phyloP scores from a whole-genome alignment of 2,329 filamentous ascomycete species.

The Paecilomyces sp. region DNA sequence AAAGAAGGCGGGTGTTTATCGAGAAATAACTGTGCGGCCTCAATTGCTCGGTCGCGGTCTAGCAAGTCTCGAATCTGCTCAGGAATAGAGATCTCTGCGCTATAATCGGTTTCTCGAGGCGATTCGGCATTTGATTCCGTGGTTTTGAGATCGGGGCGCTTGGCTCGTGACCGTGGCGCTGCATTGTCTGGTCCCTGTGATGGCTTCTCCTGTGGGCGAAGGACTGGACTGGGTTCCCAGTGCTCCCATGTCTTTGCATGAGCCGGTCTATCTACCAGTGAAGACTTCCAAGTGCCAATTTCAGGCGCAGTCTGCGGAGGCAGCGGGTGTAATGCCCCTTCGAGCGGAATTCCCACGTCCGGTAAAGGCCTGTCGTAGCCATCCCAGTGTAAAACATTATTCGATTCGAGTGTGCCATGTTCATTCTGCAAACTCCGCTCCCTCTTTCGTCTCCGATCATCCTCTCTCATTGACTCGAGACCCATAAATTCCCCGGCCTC shows the following conservation, averaged over 20 bases:
- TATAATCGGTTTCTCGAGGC: background rate
- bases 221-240: background rate
- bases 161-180: background rate
- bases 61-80: constrained; percentile 19
- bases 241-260: background rate
- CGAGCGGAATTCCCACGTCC: background rate
- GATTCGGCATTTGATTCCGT: background rate
- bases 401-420: background rate
- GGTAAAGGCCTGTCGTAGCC: background rate
- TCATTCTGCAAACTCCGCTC: background rate
- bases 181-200: background rate
- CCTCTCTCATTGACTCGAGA: constrained; percentile 26
- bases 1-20: constrained; percentile 14
- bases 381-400: background rate
- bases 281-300: background rate
- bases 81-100: background rate
- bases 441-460: constrained; percentile 4
- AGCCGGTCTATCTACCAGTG: background rate
- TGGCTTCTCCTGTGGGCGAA: background rate
- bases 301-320: background rate
- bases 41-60: constrained; percentile 20
- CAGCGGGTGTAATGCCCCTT: background rate
- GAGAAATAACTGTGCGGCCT: constrained; percentile 31
- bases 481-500: constrained; percentile 37
- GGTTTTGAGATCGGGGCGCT: background rate